A percentile compares a stretch with the other conserved stretches of the same genome.
Evolutionary conservation across 805 yeast species (phyloP).

Genomic region (Pichia exigua): DNA sequence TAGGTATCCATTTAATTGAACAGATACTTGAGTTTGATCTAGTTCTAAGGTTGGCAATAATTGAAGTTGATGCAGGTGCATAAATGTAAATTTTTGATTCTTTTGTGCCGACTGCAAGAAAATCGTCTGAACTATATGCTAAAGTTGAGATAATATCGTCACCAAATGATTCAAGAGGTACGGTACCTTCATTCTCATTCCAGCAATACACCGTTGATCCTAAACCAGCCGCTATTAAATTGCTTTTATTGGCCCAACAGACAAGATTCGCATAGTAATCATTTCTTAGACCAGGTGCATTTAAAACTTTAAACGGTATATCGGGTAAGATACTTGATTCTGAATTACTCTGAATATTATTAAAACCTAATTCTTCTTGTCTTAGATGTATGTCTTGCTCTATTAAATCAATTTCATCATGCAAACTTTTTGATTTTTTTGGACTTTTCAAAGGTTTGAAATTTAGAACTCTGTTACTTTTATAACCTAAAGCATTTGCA

Average conservation of each 20-base stretch:
- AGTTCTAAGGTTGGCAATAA: slow-evolving; percentile 17
- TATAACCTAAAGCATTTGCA: slow-evolving; percentile 44
- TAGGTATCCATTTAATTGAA: slow-evolving; percentile 54
- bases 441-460: slow-evolving; percentile 21
- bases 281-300: slow-evolving; percentile 65
- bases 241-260: slow-evolving; percentile 54
- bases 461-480: slow-evolving; percentile 35
- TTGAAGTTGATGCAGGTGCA: slow-evolving; percentile 22
- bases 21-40: slow-evolving; percentile 38
- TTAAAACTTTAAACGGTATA: slow-evolving; percentile 44
- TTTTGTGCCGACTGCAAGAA: slow-evolving; percentile 49
- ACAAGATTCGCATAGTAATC: slow-evolving; percentile 74
- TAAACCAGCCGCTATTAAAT: slow-evolving; percentile 59
- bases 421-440: slow-evolving; percentile 3
- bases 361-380: background rate
- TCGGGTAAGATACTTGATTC: slow-evolving; percentile 25
- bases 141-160: slow-evolving; percentile 47
- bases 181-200: slow-evolving; percentile 44
- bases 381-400: background rate
- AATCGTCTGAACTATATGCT: slow-evolving; percentile 42
- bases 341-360: background rate
- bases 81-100: slow-evolving; percentile 41
- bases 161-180: slow-evolving; percentile 34
- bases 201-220: slow-evolving; percentile 53
- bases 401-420: slow-evolving; percentile 1